Conservation (phyloP, 2,329 filamentous ascomycete species). For the Fusarium staphyleae region DNA sequence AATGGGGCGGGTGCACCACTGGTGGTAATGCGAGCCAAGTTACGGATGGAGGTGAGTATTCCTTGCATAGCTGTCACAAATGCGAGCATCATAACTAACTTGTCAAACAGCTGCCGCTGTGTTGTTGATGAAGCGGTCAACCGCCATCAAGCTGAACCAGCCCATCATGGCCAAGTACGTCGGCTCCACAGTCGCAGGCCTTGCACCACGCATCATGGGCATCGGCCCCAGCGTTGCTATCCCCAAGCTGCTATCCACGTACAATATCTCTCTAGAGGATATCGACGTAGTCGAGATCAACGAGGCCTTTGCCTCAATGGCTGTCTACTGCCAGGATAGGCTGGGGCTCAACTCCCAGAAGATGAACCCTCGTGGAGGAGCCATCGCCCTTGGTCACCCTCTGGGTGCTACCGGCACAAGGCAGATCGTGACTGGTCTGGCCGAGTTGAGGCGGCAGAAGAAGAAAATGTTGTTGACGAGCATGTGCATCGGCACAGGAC, state of each 20-base stretch:
- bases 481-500: constrained; percentile 81
- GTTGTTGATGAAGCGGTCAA: constrained; percentile 92
- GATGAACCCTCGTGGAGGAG: constrained; percentile 83
- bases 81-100: constrained; percentile 14
- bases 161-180: constrained; percentile 95
- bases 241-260: constrained; percentile 83
- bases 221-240: constrained; percentile 80
- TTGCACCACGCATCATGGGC: constrained; percentile 95
- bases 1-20: constrained; percentile 85
- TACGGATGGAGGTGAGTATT: constrained; percentile 78
- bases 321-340: constrained; percentile 85
- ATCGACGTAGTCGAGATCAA: constrained; percentile 93
- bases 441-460: constrained; percentile 81
- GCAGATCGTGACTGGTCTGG: constrained; percentile 89
- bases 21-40: constrained; percentile 95
- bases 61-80: background rate
- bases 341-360: constrained; percentile 75
- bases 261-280: constrained; percentile 79
- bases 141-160: constrained; percentile 83
- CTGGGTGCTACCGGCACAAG: constrained; percentile 79
- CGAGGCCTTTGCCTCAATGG: constrained; percentile 98
- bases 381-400: constrained; percentile 84
- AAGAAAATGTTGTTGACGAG: constrained; percentile 92
- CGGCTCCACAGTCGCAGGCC: constrained; percentile 86
- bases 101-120: constrained; percentile 73